These are phyloP conservation scores for Cicer arietinum DNA, from an alignment of 306 rosid species.

Conservation along the genomic window DNA sequence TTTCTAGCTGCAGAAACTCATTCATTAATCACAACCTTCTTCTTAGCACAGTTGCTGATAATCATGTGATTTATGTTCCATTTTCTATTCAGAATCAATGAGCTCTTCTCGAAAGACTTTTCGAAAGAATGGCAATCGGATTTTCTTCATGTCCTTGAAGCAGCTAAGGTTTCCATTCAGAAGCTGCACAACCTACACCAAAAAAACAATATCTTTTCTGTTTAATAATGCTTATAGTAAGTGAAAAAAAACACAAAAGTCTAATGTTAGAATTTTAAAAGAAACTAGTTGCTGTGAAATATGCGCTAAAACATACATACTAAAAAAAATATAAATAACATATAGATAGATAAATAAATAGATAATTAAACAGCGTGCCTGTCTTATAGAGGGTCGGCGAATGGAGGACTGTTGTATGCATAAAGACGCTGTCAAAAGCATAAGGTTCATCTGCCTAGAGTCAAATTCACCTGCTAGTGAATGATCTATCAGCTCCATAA, in stretches of 20 bases:
- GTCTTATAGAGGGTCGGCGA: slow-evolving; percentile 79
- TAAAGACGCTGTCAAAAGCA: slow-evolving; percentile 77
- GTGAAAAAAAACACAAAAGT: not conserved
- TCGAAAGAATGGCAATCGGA: slow-evolving; percentile 59
- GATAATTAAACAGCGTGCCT: slow-evolving; percentile 55
- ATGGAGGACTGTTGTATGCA: slow-evolving; percentile 87
- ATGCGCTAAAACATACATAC: no score
- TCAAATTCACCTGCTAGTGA: slow-evolving; percentile 62
- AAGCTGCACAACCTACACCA: slow-evolving; percentile 75
- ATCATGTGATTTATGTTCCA: slow-evolving; percentile 2
- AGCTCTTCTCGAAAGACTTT: slow-evolving; percentile 69
- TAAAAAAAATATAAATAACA: not conserved
- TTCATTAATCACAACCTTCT: not conserved
- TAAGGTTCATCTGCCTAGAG: slow-evolving; percentile 60
- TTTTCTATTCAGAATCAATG: slow-evolving; percentile 48
- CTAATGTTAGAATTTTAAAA: not conserved
- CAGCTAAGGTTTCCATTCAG: slow-evolving; percentile 76
- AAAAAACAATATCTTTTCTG: not conserved
- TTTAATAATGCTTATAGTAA: not conserved
- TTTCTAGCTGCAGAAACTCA: slow-evolving; percentile 24
- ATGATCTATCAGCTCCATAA: slow-evolving; percentile 68
- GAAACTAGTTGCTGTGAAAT: no score
- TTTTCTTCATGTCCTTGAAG: slow-evolving; percentile 74
- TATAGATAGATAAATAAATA: not conserved
- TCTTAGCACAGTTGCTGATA: not conserved